Evolutionary conservation across 2,329 filamentous ascomycete genomes (phyloP), one percentile per base, ranked within the genome.

Genomic region (Pyrenochaeta sp.): DNA sequence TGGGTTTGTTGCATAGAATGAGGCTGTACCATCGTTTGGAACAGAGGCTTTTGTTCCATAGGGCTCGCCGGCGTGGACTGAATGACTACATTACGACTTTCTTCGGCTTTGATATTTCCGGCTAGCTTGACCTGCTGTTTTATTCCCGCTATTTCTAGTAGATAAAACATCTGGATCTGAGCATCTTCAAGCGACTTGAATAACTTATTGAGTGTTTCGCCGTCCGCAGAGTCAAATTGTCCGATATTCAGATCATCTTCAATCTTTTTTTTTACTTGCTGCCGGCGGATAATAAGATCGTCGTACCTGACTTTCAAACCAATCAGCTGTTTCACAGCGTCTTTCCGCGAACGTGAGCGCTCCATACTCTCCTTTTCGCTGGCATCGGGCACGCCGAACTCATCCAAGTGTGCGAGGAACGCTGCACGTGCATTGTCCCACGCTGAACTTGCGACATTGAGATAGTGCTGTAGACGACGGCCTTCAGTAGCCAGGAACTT

Each of bases 1-100:
- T 75, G 72, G 14, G 73, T 75, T 47, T 73, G 72, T 6, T 67
- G 65, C 15, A 71, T 58, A 46, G 62, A 57, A 37, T 56, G 56
- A 4, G 56, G 57, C 1, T 51, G 63, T 39, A 11, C 14, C 9
- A 20, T 37, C 17, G 46, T 39, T 6, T 59, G 54, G 7, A 46
- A 20, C 2, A 17, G 27, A n/a, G 40, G 29, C n/a, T 56, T 64
- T 17, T 64, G 57, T 2, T 59, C 54, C 29, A 45, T 49, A 9
- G 69, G 67, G 14, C 63, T 67, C 7, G 59, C 55, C 47, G 74
- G 73, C 10, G 72, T 75, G 2, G 72, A 72, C 35, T 68, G 54
- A 14, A 75, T 60, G 4, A 73, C 60, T 18, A 75, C 58, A 1
- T 60, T 54, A 27, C 54, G 56, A 15, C 45, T 42, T 12, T 56